Evolutionary conservation across 805 yeast species (phyloP), one percentile per base, ranked within the genome.

Genomic region (Wickerhamomyces tratensis): DNA sequence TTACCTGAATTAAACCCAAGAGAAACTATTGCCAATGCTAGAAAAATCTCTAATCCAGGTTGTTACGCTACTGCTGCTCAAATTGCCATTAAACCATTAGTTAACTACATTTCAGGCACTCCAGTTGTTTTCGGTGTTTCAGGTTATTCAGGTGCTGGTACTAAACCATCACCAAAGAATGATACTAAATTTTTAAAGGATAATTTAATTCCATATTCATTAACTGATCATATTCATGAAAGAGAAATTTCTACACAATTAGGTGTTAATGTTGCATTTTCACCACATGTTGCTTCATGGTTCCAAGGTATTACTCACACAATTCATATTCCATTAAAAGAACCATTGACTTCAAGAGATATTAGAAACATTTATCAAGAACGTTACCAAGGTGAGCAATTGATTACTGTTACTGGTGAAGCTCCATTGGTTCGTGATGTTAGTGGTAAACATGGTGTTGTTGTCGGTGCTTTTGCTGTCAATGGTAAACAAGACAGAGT

Each of bases 41-140:
- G 74, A 56, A 86, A 84, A 60, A 85, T 93, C 47, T 82, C 97
- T 6, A 93, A 93, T 67, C 99, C 99, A 3, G 99, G 98, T 39
- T 93, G 99, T 71, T 93, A 89, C 61, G 97, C 98, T n/a, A 93
- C 99, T 38, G 97, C 94, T 45, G 93, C 97, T 12, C 98, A 93
- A 69, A 65, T 88, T 26, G 89, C 95, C 12, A 81, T 93, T 59
- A 80, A 91, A 39, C 99, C 98, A 33, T 69, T 93, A 53, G 64
- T 74, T n/a, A 77, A 79, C 39, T 76, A 76, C 56, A 69, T 79
- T 36, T 65, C 68, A 12, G 93, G 93, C 33, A 69, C 73, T 29
- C 98, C 99, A 41, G 69, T 87, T 5, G 72, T 91, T 11, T 93
- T 93, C 60, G 98, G 98, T 58, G 93, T 93, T 33, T 86, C 96